phyloP scores from a whole-genome alignment of 176 grass and related monocot genomes.

The Carex scoparia region DNA sequence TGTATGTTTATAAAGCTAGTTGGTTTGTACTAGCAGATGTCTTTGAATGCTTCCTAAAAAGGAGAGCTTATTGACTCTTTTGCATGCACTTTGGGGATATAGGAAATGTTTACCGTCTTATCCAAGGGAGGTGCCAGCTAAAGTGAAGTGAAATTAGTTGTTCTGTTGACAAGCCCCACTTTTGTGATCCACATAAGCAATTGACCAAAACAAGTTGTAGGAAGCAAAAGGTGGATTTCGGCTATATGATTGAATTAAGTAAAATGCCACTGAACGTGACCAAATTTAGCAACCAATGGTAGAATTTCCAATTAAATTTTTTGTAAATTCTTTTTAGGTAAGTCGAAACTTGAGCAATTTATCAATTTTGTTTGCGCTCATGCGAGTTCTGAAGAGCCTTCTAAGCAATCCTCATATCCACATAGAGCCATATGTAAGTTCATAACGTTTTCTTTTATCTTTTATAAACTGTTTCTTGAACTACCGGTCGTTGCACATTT shows the following conservation, averaged over 20 bases:
- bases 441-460: background rate
- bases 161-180: background rate
- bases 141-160: background rate
- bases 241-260: background rate
- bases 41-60: background rate
- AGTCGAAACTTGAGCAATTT: slow-evolving; percentile 75
- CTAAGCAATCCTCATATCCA: slow-evolving; percentile 90
- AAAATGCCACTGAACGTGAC: background rate
- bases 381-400: slow-evolving; percentile 83
- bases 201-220: background rate
- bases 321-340: slow-evolving; percentile 52
- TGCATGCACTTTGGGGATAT: background rate
- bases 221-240: background rate
- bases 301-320: slow-evolving; percentile 4
- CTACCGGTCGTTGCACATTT: background rate
- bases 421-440: slow-evolving; percentile 96
- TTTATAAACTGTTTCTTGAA: background rate
- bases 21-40: background rate
- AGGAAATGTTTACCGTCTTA: background rate
- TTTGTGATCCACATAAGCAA: background rate
- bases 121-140: background rate
- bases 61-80: background rate
- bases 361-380: slow-evolving; percentile 80
- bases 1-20: background rate
- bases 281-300: background rate